These are phyloP conservation scores for Auriscalpium orientale DNA, from an alignment of 768 basidiomycete genomes.

Conservation along the genomic window DNA sequence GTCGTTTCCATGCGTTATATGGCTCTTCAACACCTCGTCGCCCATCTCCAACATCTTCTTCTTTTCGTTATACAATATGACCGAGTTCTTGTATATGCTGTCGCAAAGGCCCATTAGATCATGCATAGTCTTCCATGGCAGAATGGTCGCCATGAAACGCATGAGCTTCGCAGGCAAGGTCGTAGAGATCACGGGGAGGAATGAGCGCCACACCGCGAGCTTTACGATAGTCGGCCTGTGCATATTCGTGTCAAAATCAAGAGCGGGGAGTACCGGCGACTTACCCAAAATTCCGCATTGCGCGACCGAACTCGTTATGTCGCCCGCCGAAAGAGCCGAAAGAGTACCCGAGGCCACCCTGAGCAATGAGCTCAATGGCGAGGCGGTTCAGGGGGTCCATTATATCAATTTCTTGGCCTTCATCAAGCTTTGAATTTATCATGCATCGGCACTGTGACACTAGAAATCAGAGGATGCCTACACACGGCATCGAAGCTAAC, in stretches of 20 bases:
- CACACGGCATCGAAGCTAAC: background rate
- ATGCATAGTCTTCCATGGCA: slow-evolving; percentile 28
- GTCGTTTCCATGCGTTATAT: slow-evolving; percentile 33
- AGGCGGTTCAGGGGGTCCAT: slow-evolving; percentile 3
- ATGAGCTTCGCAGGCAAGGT: slow-evolving; percentile 22
- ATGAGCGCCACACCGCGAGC: slow-evolving; percentile 7
- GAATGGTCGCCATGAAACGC: slow-evolving; percentile 24
- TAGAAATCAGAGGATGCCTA: background rate
- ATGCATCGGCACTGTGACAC: background rate
- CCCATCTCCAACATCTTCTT: slow-evolving; percentile 26
- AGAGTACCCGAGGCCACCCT: slow-evolving; percentile 10
- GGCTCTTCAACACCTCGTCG: slow-evolving; percentile 23
- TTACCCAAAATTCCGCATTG: slow-evolving; percentile 17
- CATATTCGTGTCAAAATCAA: background rate
- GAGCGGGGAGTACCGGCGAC: background rate
- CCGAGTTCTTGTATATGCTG: slow-evolving; percentile 27
- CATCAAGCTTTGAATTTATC: background rate
- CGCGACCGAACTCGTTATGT: slow-evolving; percentile 15
- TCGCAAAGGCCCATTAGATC: slow-evolving; percentile 28
- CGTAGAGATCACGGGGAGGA: slow-evolving; percentile 10
- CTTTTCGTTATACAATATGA: slow-evolving; percentile 31
- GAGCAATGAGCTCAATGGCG: slow-evolving; percentile 12
- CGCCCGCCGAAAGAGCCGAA: slow-evolving; percentile 8
- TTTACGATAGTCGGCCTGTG: slow-evolving; percentile 2
- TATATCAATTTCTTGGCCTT: background rate